Evolutionary conservation across 2,329 filamentous ascomycete genomes (phyloP), one percentile per base, ranked within the genome.

Genomic region (Penicillium sp.): DNA sequence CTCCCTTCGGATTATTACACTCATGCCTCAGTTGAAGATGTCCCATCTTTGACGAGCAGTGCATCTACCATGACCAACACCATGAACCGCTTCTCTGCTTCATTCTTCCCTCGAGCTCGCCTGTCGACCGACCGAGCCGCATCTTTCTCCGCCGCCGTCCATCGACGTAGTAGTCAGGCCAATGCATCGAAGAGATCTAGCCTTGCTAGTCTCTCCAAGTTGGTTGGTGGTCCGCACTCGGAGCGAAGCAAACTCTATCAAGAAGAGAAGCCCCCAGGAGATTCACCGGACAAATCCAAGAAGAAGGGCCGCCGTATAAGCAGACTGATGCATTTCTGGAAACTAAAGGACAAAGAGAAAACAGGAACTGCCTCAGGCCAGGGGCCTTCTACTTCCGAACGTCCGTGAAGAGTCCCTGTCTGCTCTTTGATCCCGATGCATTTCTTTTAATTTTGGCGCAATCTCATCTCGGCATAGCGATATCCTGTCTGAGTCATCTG

Each of bases 281-380:
- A 75, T 30, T 63, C 67, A n/a, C 52, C 61, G n/a, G 71, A 73
- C 24, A 73, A 64, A 50, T 61, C 65, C 15, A 77, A 72, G 57
- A 77, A 73, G 63, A 78, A 76, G 58, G 67, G 68, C 33, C 71
- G 71, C 49, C 69, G 76, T 44, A 71, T 80, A 29, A 78, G 75
- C 59, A 75, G 75, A 46, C 61, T 79, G 37, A 75, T 79, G 70
- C 71, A 75, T 53, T 79, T 79, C 57, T 79, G 77, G 77, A 75
- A 74, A 61, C 63, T 68, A 20, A 79, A 76, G 59, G 77, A 78
- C 45, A 78, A 76, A 54, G 67, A 73, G 37, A 71, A 68, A 58
- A 26, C 58, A 33, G 49, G 54, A 27, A 57, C 57, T 27, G 53
- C n/a, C n/a, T n/a, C n/a, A n/a, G n/a, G n/a, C n/a, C n/a, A 61